Evolutionary conservation across 495 filamentous ascomycete genomes (phyloP), one percentile per base, ranked within the genome.

Genomic region (Lasiosphaeris hirsuta): DNA sequence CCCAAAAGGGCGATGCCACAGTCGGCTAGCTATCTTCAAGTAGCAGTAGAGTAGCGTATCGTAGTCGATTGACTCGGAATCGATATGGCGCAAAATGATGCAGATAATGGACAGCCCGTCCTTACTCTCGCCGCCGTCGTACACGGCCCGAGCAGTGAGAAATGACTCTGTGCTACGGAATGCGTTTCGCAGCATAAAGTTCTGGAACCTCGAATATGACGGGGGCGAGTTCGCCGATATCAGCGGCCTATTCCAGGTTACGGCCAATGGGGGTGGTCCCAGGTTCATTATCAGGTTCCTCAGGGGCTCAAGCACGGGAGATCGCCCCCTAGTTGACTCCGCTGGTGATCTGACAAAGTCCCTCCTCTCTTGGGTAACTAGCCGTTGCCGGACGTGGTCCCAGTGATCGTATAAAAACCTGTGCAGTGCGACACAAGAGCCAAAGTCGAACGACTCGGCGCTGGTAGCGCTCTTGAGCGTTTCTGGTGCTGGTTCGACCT

Each of bases 171-270:
- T 80, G 60, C 79, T 81, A 17, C 82, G 75, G 51, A 82, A 83
- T 35, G 83, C 84, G 59, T 87, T 85, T 34, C 77, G 77, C 36
- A 87, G 74, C 84, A 87, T 87, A 58, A 87, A 87, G 60, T 86
- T 77, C 63, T 87, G 84, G 64, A 86, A 87, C 49, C 84, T 75
- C 10, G 82, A 85, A 63, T 87, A 87, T 13, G 76, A 73, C 3
- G 81, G 78, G 19, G 83, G 82, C 15, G 63, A 80, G 61, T 84
- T 86, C 4, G 76, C 66, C 11, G 80, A 77, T 18, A 85, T 78
- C 38, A 80, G 76, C 46, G 84, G 84, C 48, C 81, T 74, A 51
- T 85, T 85, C 75, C 84, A 84, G 10, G 81, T 82, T 13, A 86
- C 80, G 56, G 84, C 82, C 59, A 86, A 69, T 15, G 84, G 83